Conservation (phyloP, 345 rosid species). For the Lagerstroemia speciosa region DNA sequence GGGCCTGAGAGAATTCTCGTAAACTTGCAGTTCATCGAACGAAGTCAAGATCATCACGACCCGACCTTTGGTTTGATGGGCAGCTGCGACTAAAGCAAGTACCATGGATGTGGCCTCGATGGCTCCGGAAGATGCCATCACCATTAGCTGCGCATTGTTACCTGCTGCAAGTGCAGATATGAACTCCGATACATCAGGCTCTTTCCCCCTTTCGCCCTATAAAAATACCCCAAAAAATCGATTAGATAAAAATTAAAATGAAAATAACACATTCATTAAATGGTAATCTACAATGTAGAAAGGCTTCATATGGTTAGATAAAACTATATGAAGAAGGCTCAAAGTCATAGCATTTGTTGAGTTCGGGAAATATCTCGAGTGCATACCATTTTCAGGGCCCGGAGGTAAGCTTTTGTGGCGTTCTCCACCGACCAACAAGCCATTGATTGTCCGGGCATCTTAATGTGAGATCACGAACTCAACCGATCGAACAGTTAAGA, state of each 20-base stretch:
- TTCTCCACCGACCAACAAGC: constrained; percentile 51
- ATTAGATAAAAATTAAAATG: too few relatives aligned
- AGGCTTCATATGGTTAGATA: too few relatives aligned
- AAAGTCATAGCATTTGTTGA: too few relatives aligned
- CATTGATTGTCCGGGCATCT: background rate
- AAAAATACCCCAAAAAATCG: too few relatives aligned
- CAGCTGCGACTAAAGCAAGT: background rate
- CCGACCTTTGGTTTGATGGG: constrained; percentile 33
- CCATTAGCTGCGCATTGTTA: constrained; percentile 43
- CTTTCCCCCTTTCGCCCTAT: constrained; percentile 13
- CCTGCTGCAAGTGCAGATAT: constrained; percentile 53
- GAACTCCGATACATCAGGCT: constrained; percentile 49
- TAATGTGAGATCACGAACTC: background rate
- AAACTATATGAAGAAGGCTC: too few relatives aligned
- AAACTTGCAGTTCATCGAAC: constrained; percentile 1
- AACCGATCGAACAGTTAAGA: background rate
- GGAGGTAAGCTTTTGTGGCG: constrained; percentile 47
- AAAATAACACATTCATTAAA: too few relatives aligned
- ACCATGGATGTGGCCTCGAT: background rate
- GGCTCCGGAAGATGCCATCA: constrained; percentile 17
- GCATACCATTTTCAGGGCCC: constrained; percentile 37
- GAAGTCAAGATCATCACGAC: constrained; percentile 23
- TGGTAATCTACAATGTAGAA: too few relatives aligned
- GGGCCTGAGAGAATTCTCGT: constrained; percentile 15
- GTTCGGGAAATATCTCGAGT: background rate